Evolutionary conservation across 805 yeast genomes (phyloP).

Genomic region (Saturnispora galanensis): DNA sequence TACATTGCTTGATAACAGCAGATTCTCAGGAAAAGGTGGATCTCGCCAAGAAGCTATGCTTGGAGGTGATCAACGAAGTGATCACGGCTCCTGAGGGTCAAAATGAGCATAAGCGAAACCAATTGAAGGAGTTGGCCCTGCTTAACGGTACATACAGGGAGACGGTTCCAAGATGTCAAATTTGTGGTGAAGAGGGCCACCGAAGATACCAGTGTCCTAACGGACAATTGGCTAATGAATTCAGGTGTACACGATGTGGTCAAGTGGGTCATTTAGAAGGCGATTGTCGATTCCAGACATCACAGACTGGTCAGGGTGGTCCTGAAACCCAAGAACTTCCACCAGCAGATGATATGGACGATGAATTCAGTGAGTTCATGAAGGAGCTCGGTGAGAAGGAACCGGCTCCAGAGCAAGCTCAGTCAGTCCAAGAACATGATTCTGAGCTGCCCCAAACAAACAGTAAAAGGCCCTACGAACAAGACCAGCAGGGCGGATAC

Average conservation of each 20-base stretch:
- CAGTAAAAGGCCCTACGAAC: neutral
- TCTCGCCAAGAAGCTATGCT: constrained; percentile 64
- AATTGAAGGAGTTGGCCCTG: constrained; percentile 83
- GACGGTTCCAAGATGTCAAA: constrained; percentile 49
- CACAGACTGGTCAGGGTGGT: neutral
- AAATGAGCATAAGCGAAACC: constrained; percentile 84
- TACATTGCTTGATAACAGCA: constrained; percentile 81
- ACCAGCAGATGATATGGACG: constrained; percentile 27
- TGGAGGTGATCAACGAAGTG: constrained; percentile 71
- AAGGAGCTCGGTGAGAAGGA: constrained; percentile 32
- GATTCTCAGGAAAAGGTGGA: constrained; percentile 70
- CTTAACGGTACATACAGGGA: constrained; percentile 90
- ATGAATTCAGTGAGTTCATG: constrained; percentile 44
- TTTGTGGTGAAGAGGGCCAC: constrained; percentile 62
- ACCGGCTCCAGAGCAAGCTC: neutral
- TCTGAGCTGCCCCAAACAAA: no score
- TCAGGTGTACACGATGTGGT: constrained; percentile 75
- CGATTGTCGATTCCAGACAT: constrained; percentile 49
- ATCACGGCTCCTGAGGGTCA: constrained; percentile 87
- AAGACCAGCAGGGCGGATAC: neutral
- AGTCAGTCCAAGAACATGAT: no score
- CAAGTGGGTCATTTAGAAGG: constrained; percentile 77
- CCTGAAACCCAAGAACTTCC: constrained; percentile 19
- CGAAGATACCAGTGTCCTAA: constrained; percentile 55
- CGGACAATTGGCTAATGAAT: constrained; percentile 38